Percentiles rank a stretch among this genome's conserved stretches.
Conservation (phyloP, 805 yeast species). For the Candida krabiensis region DNA sequence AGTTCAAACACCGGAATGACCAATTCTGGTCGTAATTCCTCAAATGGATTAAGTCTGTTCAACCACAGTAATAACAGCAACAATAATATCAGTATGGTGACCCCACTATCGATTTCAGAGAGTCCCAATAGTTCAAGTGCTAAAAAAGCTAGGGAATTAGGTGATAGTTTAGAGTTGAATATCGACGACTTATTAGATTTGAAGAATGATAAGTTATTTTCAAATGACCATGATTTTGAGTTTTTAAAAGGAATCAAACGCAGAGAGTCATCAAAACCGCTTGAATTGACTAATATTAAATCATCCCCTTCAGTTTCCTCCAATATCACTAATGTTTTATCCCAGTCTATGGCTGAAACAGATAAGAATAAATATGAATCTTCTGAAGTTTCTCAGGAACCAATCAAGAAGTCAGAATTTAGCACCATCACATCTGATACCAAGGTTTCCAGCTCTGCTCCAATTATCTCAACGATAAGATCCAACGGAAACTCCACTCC, state of each 20-base stretch:
- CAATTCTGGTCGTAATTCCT: constrained; percentile 9
- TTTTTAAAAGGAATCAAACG: constrained; percentile 18
- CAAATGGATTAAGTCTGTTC: constrained; percentile 1
- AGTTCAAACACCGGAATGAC: constrained; percentile 5
- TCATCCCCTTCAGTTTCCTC: constrained; percentile 25
- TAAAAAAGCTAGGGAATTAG: constrained; percentile 5
- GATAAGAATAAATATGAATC: neutral
- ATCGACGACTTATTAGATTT: constrained; percentile 28
- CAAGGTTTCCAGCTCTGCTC: constrained; percentile 19
- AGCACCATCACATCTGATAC: neutral
- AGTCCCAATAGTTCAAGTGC: constrained; percentile 15
- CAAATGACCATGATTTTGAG: constrained; percentile 23
- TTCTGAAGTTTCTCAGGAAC: neutral
- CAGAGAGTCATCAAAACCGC: constrained; percentile 10
- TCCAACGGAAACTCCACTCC: neutral
- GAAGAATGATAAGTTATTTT: constrained; percentile 24
- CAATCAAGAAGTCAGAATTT: neutral
- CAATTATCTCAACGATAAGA: constrained; percentile 4
- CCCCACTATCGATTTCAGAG: constrained; percentile 26
- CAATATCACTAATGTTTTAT: constrained; percentile 22
- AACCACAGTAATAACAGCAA: constrained; percentile 1
- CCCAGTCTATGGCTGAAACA: constrained; percentile 2
- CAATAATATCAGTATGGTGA: constrained; percentile 12
- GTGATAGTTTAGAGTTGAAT: constrained; percentile 16
- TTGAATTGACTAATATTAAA: constrained; percentile 18